phyloP scores from a whole-genome alignment of 768 basidiomycete genomes.

The Nidula microcarpa region DNA sequence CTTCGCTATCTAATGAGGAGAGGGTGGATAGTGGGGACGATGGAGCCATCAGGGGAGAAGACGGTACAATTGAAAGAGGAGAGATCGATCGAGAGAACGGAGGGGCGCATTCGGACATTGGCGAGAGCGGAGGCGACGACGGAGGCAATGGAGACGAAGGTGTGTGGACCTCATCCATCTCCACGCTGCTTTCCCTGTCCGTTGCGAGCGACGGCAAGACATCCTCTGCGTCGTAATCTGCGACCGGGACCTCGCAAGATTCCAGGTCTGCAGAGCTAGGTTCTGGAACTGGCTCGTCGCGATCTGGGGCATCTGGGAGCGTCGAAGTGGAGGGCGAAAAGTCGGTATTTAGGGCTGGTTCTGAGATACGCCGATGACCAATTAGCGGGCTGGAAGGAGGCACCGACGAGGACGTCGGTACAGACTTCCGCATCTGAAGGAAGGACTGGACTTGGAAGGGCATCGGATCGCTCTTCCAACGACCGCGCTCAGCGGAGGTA shows the following conservation, averaged over 20 bases:
- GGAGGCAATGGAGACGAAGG: conserved; percentile 30
- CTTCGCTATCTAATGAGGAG: background rate
- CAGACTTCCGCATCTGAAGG: conserved; percentile 25
- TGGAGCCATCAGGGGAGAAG: background rate
- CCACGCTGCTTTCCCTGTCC: conserved; percentile 27
- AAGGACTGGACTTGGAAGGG: conserved; percentile 20
- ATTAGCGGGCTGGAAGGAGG: conserved; percentile 20
- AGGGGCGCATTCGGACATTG: conserved; percentile 34
- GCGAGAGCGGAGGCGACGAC: conserved; percentile 44
- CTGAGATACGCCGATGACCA: conserved; percentile 30
- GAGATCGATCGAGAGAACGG: conserved; percentile 18
- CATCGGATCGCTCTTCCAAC: conserved; percentile 52
- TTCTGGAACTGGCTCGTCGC: background rate
- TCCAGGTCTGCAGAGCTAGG: background rate
- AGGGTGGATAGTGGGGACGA: conserved; percentile 1
- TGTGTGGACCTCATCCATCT: conserved; percentile 18
- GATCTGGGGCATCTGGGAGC: background rate
- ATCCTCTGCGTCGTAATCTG: conserved; percentile 11
- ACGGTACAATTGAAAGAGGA: conserved; percentile 12
- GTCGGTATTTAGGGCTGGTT: conserved; percentile 25
- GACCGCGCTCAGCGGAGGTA: conserved; percentile 56
- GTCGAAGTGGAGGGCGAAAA: conserved; percentile 3
- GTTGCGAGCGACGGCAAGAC: conserved; percentile 23
- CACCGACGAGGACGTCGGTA: conserved; percentile 25
- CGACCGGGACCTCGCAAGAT: conserved; percentile 1